These are phyloP conservation scores for Plasmodium coatneyi DNA, from an alignment of 169 alveolate genomes.

Conservation along the genomic window DNA sequence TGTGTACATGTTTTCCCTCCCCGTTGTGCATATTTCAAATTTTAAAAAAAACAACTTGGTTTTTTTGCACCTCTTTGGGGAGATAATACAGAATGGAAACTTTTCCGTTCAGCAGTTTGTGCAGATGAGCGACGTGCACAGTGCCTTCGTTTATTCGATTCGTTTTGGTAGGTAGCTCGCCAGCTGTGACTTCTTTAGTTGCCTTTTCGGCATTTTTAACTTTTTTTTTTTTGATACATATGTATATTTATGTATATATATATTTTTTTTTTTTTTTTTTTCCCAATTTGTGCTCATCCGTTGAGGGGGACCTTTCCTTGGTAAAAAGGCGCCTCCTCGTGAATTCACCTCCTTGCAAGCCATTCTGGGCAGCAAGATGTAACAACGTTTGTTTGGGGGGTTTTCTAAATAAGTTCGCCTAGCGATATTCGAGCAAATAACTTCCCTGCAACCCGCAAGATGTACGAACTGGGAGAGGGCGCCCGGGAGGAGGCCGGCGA, in stretches of 20 bases:
- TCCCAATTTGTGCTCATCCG: not conserved
- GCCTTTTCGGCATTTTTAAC: not conserved
- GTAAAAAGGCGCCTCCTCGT: not conserved
- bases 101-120: conserved; percentile 6
- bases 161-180: not conserved
- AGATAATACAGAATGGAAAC: conserved; percentile 5
- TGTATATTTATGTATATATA: too few relatives aligned
- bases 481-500: conserved; percentile 14
- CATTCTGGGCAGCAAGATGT: not conserved
- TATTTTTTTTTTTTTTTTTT: not conserved
- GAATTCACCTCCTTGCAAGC: not conserved
- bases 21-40: conserved; percentile 35
- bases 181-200: not conserved
- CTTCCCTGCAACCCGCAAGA: not conserved
- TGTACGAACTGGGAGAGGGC: conserved; percentile 26
- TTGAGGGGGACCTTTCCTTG: not conserved
- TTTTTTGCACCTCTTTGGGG: conserved; percentile 41
- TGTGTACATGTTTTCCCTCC: conserved; percentile 33
- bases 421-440: not conserved
- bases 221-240: too few relatives aligned
- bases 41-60: conserved; percentile 26
- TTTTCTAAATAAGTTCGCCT: not conserved
- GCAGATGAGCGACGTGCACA: not conserved
- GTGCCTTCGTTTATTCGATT: conserved; percentile 17
- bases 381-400: not conserved